Evolutionary conservation across 768 basidiomycete species (phyloP), one percentile per base, ranked within the genome.

Genomic region (Xerocomus brunneocitrinus): DNA sequence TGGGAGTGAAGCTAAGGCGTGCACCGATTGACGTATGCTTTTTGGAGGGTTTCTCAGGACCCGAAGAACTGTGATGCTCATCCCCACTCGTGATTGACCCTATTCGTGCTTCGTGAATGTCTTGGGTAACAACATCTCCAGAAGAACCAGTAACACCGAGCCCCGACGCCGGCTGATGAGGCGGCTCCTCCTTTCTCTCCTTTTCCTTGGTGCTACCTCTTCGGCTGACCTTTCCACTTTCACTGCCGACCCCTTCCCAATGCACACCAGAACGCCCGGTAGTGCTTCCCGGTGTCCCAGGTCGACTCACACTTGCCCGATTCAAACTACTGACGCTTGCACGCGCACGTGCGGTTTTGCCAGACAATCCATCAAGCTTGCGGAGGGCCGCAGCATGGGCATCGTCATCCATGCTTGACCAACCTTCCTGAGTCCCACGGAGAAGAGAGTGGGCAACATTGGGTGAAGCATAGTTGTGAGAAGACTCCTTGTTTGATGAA

Each of bases 341-440:
- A 25, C 91, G 81, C 10, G 88, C 82, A 45, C 88, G 81, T 9
- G 87, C 82, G 35, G 79, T 84, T 65, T 87, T 89, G 1, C 86
- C 86, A 10, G 81, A 81, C 10, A 97, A 67, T 0, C 95, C 95
- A 62, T 99, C 95, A 25, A 99, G 72, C 71, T 95, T 97, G 50
- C 94, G 82, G 34, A 99, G 76, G 8, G 92, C 91, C 62, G 95
- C 94, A 7, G 83, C 89, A 7, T 95, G 94, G 14, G 87, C 86
- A 61, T 90, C 85, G 64, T 95, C 91, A 62, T 91, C 87, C 62
- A 93, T 77, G 55, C 82, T 89, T 14, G 86, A 86, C 90, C 90
- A 93, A 27, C 91, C 91, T 67, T 91, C 87, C 67, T 93, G 91
- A 6, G 88, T 91, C 10, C 91, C 91, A 58, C 89, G 82, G 25